Evolutionary conservation across 768 basidiomycete species (phyloP).

Genomic region (Phlegmacium glaucopus): DNA sequence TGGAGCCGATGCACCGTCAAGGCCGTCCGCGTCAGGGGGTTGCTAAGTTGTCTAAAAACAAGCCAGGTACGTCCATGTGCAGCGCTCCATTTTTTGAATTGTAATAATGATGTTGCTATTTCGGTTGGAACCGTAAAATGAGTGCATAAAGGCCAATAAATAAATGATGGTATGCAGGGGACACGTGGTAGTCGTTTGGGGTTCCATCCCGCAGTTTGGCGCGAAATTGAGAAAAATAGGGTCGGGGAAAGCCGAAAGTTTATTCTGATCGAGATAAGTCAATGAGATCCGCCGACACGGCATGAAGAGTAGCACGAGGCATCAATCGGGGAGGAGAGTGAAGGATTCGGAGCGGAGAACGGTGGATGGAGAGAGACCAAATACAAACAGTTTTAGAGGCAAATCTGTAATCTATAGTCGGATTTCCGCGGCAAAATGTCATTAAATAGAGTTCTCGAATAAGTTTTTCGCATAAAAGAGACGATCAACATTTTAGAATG

Average conservation of each 20-base stretch:
- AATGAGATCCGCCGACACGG: conserved; percentile 40
- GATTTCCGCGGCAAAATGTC: conserved; percentile 28
- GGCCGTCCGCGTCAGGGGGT: no score
- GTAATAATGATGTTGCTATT: conserved; percentile 22
- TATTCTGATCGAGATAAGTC: conserved; percentile 10
- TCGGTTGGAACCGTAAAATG: conserved; percentile 20
- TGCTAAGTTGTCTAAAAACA: no score
- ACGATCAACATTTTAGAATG: conserved; percentile 9
- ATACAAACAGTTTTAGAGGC: conserved; percentile 18
- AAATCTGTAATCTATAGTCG: conserved; percentile 26
- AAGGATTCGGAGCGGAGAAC: conserved; percentile 43
- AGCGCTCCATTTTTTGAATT: conserved; percentile 6
- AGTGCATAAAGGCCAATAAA: not conserved
- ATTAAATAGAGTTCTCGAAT: conserved; percentile 24
- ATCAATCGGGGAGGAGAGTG: conserved; percentile 47
- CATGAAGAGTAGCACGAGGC: conserved; percentile 37
- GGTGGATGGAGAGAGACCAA: conserved; percentile 34
- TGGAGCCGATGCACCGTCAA: no score
- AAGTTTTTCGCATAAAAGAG: conserved; percentile 21
- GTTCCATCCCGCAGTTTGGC: conserved; percentile 7
- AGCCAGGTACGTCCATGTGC: conserved; percentile 17
- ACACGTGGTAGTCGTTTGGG: no score
- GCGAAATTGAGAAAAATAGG: conserved; percentile 9
- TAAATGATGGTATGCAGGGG: not conserved
- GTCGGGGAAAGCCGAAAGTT: conserved; percentile 11